Percentiles rank a stretch among this genome's conserved stretches.
Evolutionary conservation across 148 eudicot species (phyloP).

Genomic region (Rhododendron henanense): DNA sequence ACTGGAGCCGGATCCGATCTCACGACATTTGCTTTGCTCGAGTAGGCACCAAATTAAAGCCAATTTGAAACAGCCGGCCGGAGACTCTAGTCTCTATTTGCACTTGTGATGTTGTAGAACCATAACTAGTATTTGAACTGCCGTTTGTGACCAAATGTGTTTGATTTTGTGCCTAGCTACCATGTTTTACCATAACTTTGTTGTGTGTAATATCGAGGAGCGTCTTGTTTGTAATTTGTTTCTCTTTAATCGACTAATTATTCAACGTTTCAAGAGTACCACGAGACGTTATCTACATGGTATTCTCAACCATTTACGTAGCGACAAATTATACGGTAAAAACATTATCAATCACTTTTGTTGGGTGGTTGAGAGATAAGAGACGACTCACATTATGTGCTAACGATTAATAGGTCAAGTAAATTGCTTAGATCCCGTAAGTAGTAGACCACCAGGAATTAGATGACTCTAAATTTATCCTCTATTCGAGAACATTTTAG

Average conservation of each 20-base stretch:
- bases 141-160: background rate
- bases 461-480: too few species aligned
- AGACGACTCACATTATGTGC: too few species aligned
- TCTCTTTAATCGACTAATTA: background rate
- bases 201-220: background rate
- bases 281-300: background rate
- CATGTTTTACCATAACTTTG: background rate
- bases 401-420: too few species aligned
- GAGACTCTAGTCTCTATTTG: background rate
- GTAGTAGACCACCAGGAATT: too few species aligned
- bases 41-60: constrained; percentile 7
- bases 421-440: too few species aligned
- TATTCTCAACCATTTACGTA: background rate
- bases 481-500: too few species aligned
- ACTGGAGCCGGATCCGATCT: constrained; percentile 56
- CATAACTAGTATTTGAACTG: background rate
- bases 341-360: background rate
- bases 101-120: background rate
- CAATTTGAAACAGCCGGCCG: background rate
- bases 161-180: background rate
- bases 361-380: background rate
- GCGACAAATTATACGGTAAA: background rate
- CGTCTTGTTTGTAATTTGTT: background rate
- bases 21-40: constrained; percentile 61
- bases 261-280: background rate